These are phyloP conservation scores for Ceratobasidium sp. DNA, from an alignment of 1,284 basidiomycete genomes.

Conservation along the genomic window DNA sequence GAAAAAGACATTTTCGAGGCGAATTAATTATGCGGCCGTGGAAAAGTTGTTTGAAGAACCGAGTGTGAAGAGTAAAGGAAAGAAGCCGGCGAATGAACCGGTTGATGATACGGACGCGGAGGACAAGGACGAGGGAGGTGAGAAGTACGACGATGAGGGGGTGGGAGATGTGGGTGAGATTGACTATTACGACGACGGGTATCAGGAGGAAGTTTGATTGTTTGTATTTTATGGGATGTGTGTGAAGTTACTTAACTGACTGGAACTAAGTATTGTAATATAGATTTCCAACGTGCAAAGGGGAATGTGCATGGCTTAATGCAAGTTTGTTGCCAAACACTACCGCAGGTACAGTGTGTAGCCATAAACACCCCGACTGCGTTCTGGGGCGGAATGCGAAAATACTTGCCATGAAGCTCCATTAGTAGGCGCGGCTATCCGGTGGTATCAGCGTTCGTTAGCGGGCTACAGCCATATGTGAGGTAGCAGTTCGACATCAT, in stretches of 20 bases:
- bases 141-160: slow-evolving; percentile 49
- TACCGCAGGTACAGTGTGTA: too few species aligned
- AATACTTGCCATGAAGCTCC: too few species aligned
- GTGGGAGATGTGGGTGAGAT: slow-evolving; percentile 56
- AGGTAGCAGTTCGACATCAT: too few species aligned
- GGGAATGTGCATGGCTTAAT: too few species aligned
- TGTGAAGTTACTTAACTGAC: background rate
- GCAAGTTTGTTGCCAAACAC: too few species aligned
- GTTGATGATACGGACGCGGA: slow-evolving; percentile 55
- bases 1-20: slow-evolving; percentile 84
- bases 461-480: too few species aligned
- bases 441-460: too few species aligned
- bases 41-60: slow-evolving; percentile 78
- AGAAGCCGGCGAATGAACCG: slow-evolving; percentile 55
- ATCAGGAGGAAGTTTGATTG: slow-evolving; percentile 63
- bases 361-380: too few species aligned
- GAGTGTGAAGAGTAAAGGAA: slow-evolving; percentile 59
- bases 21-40: slow-evolving; percentile 91
- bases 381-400: too few species aligned
- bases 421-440: too few species aligned
- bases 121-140: too few species aligned
- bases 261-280: background rate
- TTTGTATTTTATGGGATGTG: background rate
- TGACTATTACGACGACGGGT: slow-evolving; percentile 62
- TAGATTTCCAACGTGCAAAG: too few species aligned